phyloP scores from a whole-genome alignment of 2,329 filamentous ascomycete genomes.

The Phaeosphaeria sp. region DNA sequence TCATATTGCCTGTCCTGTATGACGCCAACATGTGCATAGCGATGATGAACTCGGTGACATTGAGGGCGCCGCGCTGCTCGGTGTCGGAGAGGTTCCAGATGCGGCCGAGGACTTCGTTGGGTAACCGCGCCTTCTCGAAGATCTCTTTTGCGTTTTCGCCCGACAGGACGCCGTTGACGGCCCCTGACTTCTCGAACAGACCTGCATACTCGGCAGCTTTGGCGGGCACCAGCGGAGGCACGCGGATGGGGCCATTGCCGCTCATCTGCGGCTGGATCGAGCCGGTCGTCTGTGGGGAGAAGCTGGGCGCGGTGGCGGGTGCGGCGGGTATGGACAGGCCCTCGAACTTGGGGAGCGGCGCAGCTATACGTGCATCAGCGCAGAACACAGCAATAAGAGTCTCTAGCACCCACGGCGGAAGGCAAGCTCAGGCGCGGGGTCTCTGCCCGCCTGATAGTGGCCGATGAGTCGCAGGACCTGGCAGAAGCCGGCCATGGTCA shows the following conservation, averaged over 20 bases:
- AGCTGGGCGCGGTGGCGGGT: constrained; percentile 59
- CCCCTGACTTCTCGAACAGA: constrained; percentile 89
- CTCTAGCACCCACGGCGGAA: constrained; percentile 66
- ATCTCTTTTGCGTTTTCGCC: constrained; percentile 91
- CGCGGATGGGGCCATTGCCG: constrained; percentile 72
- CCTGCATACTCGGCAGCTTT: constrained; percentile 87
- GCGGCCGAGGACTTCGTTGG: constrained; percentile 88
- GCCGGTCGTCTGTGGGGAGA: constrained; percentile 46
- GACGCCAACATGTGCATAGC: constrained; percentile 97
- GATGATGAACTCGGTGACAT: constrained; percentile 92
- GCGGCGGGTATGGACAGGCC: constrained; percentile 65
- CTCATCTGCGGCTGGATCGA: constrained; percentile 48
- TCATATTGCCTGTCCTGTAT: constrained; percentile 82
- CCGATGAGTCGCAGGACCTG: constrained; percentile 93
- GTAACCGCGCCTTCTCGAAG: constrained; percentile 89
- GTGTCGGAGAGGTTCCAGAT: constrained; percentile 97
- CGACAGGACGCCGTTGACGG: constrained; percentile 77
- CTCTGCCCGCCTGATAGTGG: constrained; percentile 87
- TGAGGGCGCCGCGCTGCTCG: constrained; percentile 86
- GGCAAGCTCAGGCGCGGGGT: constrained; percentile 81
- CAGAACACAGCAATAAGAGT: constrained; percentile 1
- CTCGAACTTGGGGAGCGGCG: constrained; percentile 91
- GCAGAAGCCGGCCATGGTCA: constrained; percentile 92
- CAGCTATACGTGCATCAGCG: constrained; percentile 57
- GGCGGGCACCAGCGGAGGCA: constrained; percentile 85